Evolutionary conservation across 2,329 filamentous ascomycete genomes (phyloP), one percentile per base, ranked within the genome.

Genomic region (Elsinoe ampelina): DNA sequence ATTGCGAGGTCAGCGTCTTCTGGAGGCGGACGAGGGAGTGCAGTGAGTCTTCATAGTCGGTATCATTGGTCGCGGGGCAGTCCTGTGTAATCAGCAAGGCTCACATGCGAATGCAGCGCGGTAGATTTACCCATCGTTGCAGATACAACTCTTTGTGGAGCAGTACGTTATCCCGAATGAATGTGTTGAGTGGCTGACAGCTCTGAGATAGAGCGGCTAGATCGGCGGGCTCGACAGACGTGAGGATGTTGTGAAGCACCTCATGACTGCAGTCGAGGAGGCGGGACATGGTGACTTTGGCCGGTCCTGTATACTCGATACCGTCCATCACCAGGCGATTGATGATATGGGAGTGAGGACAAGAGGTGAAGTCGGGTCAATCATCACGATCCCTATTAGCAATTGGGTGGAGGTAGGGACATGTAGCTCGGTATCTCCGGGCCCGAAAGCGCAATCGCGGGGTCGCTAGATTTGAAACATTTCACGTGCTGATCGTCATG

Each of bases 81-180:
- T 52, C 48, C 48, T 52, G 19, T 3, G 6, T 8, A n/a, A 15
- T 52, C 26, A 38, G 32, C 20, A 3, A 22, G 11, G 15, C 8
- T n/a, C 12, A 26, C 8, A 3, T 2, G 26, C 12, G n/a, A 4
- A n/a, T 11, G 19, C 36, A 3, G 3, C 11, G 7, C 48, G 2
- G 13, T 11, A 10, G n/a, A 60, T 73, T 63, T 68, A 86, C 83
- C 56, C 83, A 75, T 42, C 70, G 68, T 13, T 72, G 72, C 3
- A 84, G 68, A 66, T 87, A 90, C 5, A 87, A 71, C 19, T 79
- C 76, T 58, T 80, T 83, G 67, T 77, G 84, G 11, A 90, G 71
- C 7, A 79, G 71, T 13, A 69, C 67, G 65, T 89, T 87, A 42
- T 73, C 75, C 50, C 71, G 74, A 54, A 86, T 73, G 60, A 81